Evolutionary conservation across 805 yeast species (phyloP), one percentile per base, ranked within the genome.

Genomic region (Candida silvicultrix): DNA sequence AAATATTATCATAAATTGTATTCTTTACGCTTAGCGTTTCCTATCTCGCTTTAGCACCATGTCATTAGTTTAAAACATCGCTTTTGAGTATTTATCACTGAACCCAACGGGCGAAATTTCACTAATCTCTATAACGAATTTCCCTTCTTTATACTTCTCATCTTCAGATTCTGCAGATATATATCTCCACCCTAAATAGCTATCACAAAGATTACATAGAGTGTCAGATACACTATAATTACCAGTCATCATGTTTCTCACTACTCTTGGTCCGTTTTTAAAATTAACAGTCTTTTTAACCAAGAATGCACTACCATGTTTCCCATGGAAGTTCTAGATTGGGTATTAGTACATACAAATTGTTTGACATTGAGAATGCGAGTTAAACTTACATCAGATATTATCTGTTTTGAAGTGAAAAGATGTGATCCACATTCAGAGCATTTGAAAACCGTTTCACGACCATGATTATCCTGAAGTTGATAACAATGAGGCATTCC

Each of bases 121-220:
- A 9, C 48, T 42, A 16, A 42, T 37, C 47, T 54, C 62, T 48
- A 82, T 66, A 35, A 82, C 78, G 53, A 65, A 81, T 51, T 74
- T 71, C 9, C 84, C 83, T 54, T 78, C 85, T 58, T 83, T 83
- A 58, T 77, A 80, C 48, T 69, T 65, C 63, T 80, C 82, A 16
- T 66, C 59, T 19, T 55, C 54, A 25, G 65, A 60, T 29, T 68
- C 70, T 40, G 83, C 73, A 52, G 67, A 67, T 36, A 80, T 57
- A 54, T 83, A 83, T 49, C 73, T 75, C 89, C 89, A 83, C 3
- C 88, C 89, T 16, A 83, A 64, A 44, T 73, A 62, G 5, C 62
- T 58, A 42, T 66, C 64, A 56, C 89, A 83, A 50, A 74, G 75
- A 40, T 71, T 74, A 55, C 89, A 83, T 34, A 56, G 55, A 28